Conservation (phyloP, 208 protist genomes). For the Crithidia acanthocephali region DNA sequence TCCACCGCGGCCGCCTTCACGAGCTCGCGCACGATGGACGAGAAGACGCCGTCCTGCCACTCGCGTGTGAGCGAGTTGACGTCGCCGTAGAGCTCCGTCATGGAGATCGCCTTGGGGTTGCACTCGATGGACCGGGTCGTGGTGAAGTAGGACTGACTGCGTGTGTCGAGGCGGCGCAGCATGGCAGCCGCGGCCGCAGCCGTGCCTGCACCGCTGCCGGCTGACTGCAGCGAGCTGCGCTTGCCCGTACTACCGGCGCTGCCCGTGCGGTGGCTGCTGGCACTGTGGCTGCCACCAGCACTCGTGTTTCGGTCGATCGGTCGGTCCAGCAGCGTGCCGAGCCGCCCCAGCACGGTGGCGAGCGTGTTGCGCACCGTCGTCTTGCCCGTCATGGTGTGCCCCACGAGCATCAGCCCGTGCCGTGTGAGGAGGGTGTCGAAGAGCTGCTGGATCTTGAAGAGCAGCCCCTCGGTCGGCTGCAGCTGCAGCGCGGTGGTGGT, state of each 20-base stretch:
- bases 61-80: conserved; percentile 96
- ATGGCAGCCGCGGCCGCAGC: conserved; percentile 3
- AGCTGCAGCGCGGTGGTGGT: conserved; percentile 31
- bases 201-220: neutral
- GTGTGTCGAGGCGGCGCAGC: conserved; percentile 46
- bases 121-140: conserved; percentile 56
- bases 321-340: conserved; percentile 34
- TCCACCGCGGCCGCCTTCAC: conserved; percentile 54
- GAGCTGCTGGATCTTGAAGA: conserved; percentile 91
- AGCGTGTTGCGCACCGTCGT: conserved; percentile 86
- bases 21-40: conserved; percentile 85
- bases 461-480: conserved; percentile 78
- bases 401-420: conserved; percentile 95
- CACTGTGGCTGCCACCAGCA: neutral
- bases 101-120: conserved; percentile 97
- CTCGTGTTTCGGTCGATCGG: neutral
- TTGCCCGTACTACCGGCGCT: neutral
- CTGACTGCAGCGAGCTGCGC: neutral
- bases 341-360: conserved; percentile 58
- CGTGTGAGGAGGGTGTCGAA: conserved; percentile 92
- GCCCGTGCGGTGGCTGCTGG: conserved; percentile 10
- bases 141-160: conserved; percentile 75
- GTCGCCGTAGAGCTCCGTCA: conserved; percentile 96
- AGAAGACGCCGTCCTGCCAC: conserved; percentile 96
- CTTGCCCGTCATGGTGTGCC: conserved; percentile 96